Base-by-base conservation (phyloP, 176 grass and related monocot genomes). In the Bonia amplexicaulis region DNA sequence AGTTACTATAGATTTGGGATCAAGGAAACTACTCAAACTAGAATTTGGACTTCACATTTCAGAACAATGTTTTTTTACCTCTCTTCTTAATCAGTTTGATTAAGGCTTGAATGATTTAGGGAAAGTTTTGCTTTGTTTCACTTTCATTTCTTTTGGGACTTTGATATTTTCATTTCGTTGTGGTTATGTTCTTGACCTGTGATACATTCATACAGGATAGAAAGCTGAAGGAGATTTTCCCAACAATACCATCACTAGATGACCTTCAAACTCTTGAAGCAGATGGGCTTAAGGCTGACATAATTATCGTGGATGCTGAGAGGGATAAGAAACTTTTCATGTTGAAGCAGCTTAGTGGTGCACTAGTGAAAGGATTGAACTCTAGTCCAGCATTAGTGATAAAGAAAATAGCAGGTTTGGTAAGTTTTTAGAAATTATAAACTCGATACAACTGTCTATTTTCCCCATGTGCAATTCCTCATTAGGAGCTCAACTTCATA, bases 371-470 rank as follows among this genome's bases (percentile, higher is more conserved):
- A 89, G 93, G 96, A 59, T 72, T 99, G 78, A 92, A 88, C 60
- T 88, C 85, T 81, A 99, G 91, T 84, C 90, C 96, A 74, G 91
- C 91, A 84, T 85, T 92, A 81, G 82, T 96, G 74, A 99, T 99
- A 77, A 99, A 99, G 88, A 99, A 99, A 64, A 99, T 99, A 81
- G 96, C 96, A 63, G 89, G 93, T 83, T 91, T 99, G 96, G 96
- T 99, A 92, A 86, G 91, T 94, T 86, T 55, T 63, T 73, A 35
- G 31, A 64, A 75, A 83, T 35, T 84, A 35, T 26, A 73, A 64
- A 16, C 2, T 70, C 11, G 5, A 15, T 63, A 62, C 55, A 48
- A 46, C 57, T 66, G 22, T 92, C 26, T 82, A 7, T 61, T 77
- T 84, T 74, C 44, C 51, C 2, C 49, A 33, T 48, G 47, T 79